These are phyloP conservation scores for Zostera marina DNA, from an alignment of 116 monocot species.

Conservation along the genomic window DNA sequence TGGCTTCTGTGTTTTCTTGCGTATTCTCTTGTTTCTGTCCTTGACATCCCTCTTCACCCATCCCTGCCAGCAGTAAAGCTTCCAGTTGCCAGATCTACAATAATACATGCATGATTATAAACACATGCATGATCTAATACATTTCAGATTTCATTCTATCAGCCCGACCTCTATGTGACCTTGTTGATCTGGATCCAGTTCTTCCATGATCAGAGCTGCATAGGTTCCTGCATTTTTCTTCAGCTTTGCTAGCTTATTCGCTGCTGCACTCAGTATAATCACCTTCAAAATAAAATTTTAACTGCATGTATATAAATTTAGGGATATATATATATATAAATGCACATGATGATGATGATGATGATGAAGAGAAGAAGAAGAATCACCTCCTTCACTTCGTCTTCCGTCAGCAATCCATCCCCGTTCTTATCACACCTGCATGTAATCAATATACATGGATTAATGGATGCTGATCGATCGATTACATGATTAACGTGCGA, in stretches of 20 bases:
- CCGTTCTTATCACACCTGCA: constrained; percentile 90
- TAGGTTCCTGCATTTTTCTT: constrained; percentile 59
- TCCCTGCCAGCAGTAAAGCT: constrained; percentile 51
- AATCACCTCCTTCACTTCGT: constrained; percentile 92
- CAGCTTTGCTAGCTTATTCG: constrained; percentile 74
- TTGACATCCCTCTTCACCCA: constrained; percentile 41
- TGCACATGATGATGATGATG: no score
- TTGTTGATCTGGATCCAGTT: constrained; percentile 66
- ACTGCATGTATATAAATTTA: background rate
- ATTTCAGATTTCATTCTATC: no score
- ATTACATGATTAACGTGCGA: no score
- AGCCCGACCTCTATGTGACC: constrained; percentile 96
- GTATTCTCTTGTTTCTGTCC: constrained; percentile 17
- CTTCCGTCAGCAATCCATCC: constrained; percentile 72
- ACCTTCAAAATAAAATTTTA: constrained; percentile 22
- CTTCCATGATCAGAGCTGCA: constrained; percentile 86
- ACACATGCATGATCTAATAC: no score
- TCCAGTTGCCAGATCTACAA: constrained; percentile 93
- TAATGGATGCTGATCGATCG: no score
- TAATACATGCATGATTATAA: no score
- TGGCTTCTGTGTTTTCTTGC: constrained; percentile 5
- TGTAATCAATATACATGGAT: no score
- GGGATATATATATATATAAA: no score
- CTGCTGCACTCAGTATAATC: constrained; percentile 76
- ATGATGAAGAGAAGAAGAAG: background rate